These are phyloP conservation scores for Penicillium antarcticum DNA, from an alignment of 495 filamentous ascomycete genomes.

Conservation along the genomic window DNA sequence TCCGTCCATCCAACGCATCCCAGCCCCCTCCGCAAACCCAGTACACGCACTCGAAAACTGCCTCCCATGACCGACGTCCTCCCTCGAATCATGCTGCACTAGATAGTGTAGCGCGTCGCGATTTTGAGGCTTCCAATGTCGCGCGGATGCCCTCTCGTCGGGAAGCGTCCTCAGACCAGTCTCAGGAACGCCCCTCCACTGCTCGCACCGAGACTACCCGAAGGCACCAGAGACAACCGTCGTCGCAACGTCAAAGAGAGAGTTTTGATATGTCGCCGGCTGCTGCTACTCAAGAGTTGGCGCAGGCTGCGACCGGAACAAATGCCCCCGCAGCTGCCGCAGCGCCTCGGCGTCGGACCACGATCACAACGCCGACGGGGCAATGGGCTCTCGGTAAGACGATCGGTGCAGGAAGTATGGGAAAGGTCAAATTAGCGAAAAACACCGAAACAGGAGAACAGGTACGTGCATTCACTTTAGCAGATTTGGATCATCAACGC, in stretches of 20 bases:
- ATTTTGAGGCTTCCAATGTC: constrained; percentile 55
- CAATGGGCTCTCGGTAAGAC: constrained; percentile 95
- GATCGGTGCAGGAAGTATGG: constrained; percentile 97
- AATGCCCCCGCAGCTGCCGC: constrained; percentile 35
- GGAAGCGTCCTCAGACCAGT: constrained; percentile 51
- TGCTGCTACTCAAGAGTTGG: constrained; percentile 34
- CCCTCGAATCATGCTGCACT: constrained; percentile 50
- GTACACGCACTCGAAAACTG: constrained; percentile 47
- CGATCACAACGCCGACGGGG: constrained; percentile 77
- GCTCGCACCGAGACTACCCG: constrained; percentile 50
- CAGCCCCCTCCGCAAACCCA: constrained; percentile 34
- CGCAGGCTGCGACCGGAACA: constrained; percentile 41
- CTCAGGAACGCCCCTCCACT: constrained; percentile 43
- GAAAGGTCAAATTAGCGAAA: constrained; percentile 85
- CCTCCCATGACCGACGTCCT: constrained; percentile 48
- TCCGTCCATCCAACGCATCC: constrained; percentile 39
- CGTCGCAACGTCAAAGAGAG: constrained; percentile 46
- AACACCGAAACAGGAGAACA: constrained; percentile 79
- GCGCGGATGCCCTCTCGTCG: constrained; percentile 49
- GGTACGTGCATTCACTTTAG: constrained; percentile 41
- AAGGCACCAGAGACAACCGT: constrained; percentile 43
- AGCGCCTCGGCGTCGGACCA: constrained; percentile 68
- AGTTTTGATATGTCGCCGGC: constrained; percentile 54
- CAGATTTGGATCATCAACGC: not conserved
- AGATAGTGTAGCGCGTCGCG: constrained; percentile 52